Evolutionary conservation across 441 rosid genomes (phyloP), one percentile per base, ranked within the genome.

Genomic region (Geranium incanum): DNA sequence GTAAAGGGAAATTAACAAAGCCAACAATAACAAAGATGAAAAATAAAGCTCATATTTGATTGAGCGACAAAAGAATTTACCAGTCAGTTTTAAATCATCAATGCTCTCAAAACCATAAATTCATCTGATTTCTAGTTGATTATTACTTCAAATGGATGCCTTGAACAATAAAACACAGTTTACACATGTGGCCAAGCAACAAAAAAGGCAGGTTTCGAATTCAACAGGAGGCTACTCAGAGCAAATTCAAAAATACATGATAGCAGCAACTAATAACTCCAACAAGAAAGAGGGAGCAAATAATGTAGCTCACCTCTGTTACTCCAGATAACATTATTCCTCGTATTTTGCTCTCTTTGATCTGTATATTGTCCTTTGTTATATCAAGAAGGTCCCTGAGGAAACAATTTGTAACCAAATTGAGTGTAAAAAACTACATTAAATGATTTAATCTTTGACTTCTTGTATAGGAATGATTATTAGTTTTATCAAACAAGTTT

Each of bases 331-430:
- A 75, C 45, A 84, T 5, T 75, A 88, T 84, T 79, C 90, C 96
- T 70, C 87, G 89, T 36, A 72, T 72, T 81, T 80, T 91, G 73
- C 78, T 91, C 84, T 89, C 96, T 81, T 91, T 93, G 72, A 89
- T 91, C 79, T 87, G 88, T 72, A 91, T 80, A 78, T 87, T 91
- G 81, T 83, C 96, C 82, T 86, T 93, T 36, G 96, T 78, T 72
- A 89, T 80, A 81, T 86, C 96, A 60, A 91, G 81, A 28, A 93
- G 87, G 83, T 93, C 98, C 84, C 96, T 91, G 76, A 36, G 63
- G 45, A 75, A 50, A 50, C 12, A 9, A 12, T 50, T 11, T 50
- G 5, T 12, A 50, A 50, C 57, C 57, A 12, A 50, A 50, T 13
- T 9, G 57, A 13, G 57, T 12, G 4, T 6, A 50, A 50, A 12